Evolutionary conservation across 2,329 filamentous ascomycete species (phyloP).

Genomic region (Colletotrichum noveboracense): DNA sequence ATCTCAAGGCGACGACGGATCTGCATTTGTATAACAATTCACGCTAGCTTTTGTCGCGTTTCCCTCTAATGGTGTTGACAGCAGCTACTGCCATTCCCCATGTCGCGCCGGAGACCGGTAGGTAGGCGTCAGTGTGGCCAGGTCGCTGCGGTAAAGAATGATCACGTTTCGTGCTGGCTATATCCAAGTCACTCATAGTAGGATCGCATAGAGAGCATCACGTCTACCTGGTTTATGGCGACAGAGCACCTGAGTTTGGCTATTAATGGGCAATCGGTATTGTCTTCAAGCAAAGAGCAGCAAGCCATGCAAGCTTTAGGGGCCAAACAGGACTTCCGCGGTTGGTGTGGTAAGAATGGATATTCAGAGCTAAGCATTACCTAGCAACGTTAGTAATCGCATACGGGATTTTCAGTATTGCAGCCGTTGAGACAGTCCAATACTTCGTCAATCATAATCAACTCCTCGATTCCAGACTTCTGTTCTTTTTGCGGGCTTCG

Average conservation of each 20-base stretch:
- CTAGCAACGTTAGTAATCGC: background rate
- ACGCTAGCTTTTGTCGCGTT: background rate
- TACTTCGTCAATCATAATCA: background rate
- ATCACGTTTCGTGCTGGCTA: background rate
- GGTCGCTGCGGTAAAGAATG: background rate
- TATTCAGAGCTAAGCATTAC: background rate
- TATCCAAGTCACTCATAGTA: background rate
- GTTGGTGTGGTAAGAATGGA: background rate
- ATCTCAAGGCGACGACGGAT: background rate
- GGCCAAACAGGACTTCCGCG: background rate
- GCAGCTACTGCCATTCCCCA: background rate
- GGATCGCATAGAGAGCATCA: background rate
- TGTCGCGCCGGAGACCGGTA: background rate
- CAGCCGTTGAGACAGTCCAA: background rate
- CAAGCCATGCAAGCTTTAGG: background rate
- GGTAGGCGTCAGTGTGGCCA: background rate
- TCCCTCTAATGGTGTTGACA: background rate
- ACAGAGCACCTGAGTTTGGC: background rate
- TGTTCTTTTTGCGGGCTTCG: background rate
- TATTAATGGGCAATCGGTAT: background rate
- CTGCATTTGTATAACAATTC: background rate
- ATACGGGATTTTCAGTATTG: background rate
- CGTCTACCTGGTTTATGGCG: background rate
- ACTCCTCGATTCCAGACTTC: background rate
- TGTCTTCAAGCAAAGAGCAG: background rate